Conservation (phyloP, 2,329 filamentous ascomycete genomes). For the Alternaria arborescens region DNA sequence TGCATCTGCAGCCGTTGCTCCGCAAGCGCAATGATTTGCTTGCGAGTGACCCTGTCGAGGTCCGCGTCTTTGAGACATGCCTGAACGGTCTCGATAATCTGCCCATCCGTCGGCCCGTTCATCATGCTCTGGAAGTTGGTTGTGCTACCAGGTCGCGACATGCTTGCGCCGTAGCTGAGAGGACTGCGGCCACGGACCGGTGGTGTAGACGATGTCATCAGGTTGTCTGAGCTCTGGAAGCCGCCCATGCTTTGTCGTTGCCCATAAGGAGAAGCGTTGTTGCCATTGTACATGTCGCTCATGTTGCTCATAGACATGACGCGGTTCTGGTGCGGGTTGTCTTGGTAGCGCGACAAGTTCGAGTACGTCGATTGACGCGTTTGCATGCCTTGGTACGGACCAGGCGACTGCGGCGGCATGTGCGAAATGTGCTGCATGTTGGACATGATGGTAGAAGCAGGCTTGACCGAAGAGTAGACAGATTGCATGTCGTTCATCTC, state of each 20-base stretch:
- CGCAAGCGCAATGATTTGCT: slow-evolving; percentile 84
- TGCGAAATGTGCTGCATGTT: slow-evolving; percentile 78
- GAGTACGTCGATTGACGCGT: slow-evolving; percentile 79
- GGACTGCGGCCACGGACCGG: slow-evolving; percentile 58
- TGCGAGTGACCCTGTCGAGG: slow-evolving; percentile 97
- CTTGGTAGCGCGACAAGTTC: slow-evolving; percentile 68
- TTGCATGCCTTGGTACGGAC: slow-evolving; percentile 70
- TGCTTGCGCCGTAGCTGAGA: slow-evolving; percentile 55
- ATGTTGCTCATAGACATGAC: slow-evolving; percentile 69
- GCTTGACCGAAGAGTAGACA: slow-evolving; percentile 89
- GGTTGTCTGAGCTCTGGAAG: slow-evolving; percentile 53
- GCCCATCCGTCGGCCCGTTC: slow-evolving; percentile 76
- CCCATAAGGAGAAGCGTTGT: slow-evolving; percentile 48
- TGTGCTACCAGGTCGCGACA: slow-evolving; percentile 62
- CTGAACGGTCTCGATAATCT: slow-evolving; percentile 86
- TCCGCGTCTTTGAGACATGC: slow-evolving; percentile 86
- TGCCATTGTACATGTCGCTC: slow-evolving; percentile 50
- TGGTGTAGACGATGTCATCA: slow-evolving; percentile 49
- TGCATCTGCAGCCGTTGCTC: slow-evolving; percentile 94
- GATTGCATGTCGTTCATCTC: slow-evolving; percentile 99
- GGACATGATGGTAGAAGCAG: slow-evolving; percentile 84
- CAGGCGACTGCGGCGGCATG: slow-evolving; percentile 81
- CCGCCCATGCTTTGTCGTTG: slow-evolving; percentile 54
- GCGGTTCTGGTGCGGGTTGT: slow-evolving; percentile 65
- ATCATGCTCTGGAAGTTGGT: slow-evolving; percentile 66